Evolutionary conservation across 2,329 filamentous ascomycete genomes (phyloP).

Genomic region (Trichocomaceae sp.): DNA sequence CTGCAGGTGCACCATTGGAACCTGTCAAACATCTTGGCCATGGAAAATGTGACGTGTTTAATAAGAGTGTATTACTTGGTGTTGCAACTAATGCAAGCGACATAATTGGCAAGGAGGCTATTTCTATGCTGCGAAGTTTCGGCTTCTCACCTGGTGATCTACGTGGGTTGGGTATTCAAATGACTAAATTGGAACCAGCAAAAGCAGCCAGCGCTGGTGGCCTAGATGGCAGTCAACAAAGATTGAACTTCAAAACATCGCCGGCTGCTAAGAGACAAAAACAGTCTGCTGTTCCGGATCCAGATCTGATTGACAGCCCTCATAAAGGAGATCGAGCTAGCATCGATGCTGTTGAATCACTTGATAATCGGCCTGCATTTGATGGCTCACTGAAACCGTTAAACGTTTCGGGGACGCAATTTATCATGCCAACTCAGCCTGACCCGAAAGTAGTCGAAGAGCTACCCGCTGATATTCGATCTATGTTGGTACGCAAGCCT

Average conservation of each 20-base stretch:
- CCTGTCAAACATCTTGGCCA: conserved; percentile 91
- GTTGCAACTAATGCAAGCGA: conserved; percentile 72
- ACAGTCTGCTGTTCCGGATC: conserved; percentile 40
- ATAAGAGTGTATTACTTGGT: conserved; percentile 76
- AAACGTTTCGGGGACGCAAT: conserved; percentile 82
- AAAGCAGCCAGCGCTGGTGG: conserved; percentile 50
- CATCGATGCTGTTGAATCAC: conserved; percentile 20
- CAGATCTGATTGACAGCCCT: conserved; percentile 44
- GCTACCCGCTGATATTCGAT: conserved; percentile 74
- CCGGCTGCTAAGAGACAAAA: conserved; percentile 23
- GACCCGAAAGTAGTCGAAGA: conserved; percentile 78
- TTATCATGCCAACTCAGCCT: conserved; percentile 73
- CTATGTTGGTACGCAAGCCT: conserved; percentile 60
- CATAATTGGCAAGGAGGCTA: conserved; percentile 68
- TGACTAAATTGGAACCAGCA: conserved; percentile 82
- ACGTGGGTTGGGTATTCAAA: conserved; percentile 84
- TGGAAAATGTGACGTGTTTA: conserved; percentile 90
- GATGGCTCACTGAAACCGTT: conserved; percentile 53
- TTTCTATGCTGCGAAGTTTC: conserved; percentile 75
- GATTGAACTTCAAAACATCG: conserved; percentile 60
- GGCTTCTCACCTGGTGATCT: conserved; percentile 84
- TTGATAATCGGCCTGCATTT: conserved; percentile 26
- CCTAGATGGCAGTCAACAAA: conserved; percentile 69
- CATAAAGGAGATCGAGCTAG: conserved; percentile 27
- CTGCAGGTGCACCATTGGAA: conserved; percentile 79